Evolutionary conservation across 202 grass and related monocot genomes (phyloP), one percentile per base, ranked within the genome.

Genomic region (Miscanthus sacchariflorus): DNA sequence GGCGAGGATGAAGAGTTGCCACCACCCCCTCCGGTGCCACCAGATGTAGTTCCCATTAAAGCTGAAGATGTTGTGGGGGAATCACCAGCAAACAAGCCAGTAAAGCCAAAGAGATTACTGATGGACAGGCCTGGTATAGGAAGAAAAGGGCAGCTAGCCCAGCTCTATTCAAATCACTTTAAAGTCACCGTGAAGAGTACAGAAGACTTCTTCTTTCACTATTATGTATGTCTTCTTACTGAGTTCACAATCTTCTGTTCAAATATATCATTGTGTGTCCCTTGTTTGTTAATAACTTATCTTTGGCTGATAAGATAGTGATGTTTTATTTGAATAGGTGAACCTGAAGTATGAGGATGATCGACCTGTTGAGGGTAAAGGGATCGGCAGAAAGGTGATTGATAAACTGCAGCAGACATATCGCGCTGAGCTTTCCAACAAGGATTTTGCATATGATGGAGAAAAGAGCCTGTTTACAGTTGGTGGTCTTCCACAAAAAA

Each of bases 371-470:
- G 93, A 98, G 4, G 87, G 90, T n/a, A 98, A 94, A 82, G 93
- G 90, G 39, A 59, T 98, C 6, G 90, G 96, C 4, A 89, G 96
- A 82, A 98, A 89, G 67, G 96, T 98, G 8, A 91, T 98, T 38
- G 96, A 95, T 77, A 98, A 94, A 67, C 78, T 98, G 54, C 90
- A 95, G 83, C 92, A 95, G n/a, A 93, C 89, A 0, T 95, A 98
- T 44, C 74, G 33, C 15, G 85, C 72, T 5, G 93, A 95, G 58
- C 85, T 98, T 23, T 82, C 89, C 17, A 85, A 95, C 43, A 95
- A 98, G 43, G 92, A 98, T 14, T 90, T 95, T 14, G 93, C 96
- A 1, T 98, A 98, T 90, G 93, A 98, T 88, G 95, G 93, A 11
- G 93, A 98, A 67, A 95, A 98, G 25, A 93, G 83, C 67, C 88